Base-by-base conservation (phyloP, 495 filamentous ascomycete species). In the Chaetomium cochliodes region DNA sequence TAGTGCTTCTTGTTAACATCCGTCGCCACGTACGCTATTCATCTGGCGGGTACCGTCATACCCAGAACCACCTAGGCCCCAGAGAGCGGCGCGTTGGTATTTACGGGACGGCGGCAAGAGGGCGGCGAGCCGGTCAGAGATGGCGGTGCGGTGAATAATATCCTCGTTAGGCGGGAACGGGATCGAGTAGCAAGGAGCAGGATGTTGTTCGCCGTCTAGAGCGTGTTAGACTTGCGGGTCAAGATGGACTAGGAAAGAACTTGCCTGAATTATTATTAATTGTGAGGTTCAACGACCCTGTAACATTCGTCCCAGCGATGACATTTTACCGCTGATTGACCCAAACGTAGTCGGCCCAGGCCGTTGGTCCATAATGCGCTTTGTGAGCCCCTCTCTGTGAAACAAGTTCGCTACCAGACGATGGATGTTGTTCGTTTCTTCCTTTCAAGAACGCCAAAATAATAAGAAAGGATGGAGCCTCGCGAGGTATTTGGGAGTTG, bases 41-140 rank as follows among this genome's bases (percentile, higher is more conserved):
- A 46, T 46, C 11, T 28, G 0, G 12, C 18, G 30, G 9, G 25
- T 8, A 44, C 13, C 0, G 22, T 60, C 76, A 56, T 74, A 84
- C 81, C 82, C 82, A 44, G 82, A 74, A 15, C 82, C 82, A 25
- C 82, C 82, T 22, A 84, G 70, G 1, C 81, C 81, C 50, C 69
- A 72, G 25, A 83, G 72, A 70, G 55, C 55, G 12, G 55, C 55
- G n/a, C 37, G 44, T 2, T 60, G 58, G 37, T 33, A 25, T 12
- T 15, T 26, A 3, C 26, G 5, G 16, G 44, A 16, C 22, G 8
- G 20, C 22, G 41, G 51, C 42, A 46, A 12, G 2, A 76, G 59
- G 57, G 63, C 72, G 9, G 66, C 15, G 39, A 56, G 53, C n/a
- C 8, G 6, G 6, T 18, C 3, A 9, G 39, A 59, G 56, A 59